These are phyloP conservation scores for Aspergillus awamori DNA, from an alignment of 2,329 filamentous ascomycete species.

Conservation along the genomic window DNA sequence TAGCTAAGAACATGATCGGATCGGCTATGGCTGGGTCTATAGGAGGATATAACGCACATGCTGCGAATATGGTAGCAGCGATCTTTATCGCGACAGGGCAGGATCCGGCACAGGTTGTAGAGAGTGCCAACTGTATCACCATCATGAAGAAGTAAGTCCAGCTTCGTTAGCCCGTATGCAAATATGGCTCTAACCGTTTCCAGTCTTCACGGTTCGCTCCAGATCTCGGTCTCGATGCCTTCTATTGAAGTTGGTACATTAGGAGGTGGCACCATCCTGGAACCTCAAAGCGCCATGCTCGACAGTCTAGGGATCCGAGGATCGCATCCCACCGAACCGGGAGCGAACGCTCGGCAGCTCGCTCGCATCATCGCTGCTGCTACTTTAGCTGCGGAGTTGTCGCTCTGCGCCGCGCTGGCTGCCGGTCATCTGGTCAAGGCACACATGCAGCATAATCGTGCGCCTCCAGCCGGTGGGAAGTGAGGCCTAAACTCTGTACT, in stretches of 20 bases:
- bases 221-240: constrained; percentile 99
- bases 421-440: constrained; percentile 89
- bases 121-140: constrained; percentile 96
- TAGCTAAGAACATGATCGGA: constrained; percentile 92
- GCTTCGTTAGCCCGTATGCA: constrained; percentile 9
- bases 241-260: constrained; percentile 97
- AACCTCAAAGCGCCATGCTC: constrained; percentile 94
- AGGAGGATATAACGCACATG: constrained; percentile 97
- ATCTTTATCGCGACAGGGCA: constrained; percentile 95
- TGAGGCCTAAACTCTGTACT: not conserved
- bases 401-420: constrained; percentile 85
- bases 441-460: constrained; percentile 94
- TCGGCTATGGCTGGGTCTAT: constrained; percentile 96
- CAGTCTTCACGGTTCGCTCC: constrained; percentile 84
- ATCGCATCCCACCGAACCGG: constrained; percentile 86
- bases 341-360: constrained; percentile 86
- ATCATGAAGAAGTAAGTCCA: constrained; percentile 95
- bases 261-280: constrained; percentile 92
- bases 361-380: constrained; percentile 86
- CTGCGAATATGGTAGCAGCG: constrained; percentile 98
- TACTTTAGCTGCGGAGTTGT: constrained; percentile 88
- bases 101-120: constrained; percentile 95
- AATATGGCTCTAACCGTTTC: constrained; percentile 11
- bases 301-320: constrained; percentile 93
- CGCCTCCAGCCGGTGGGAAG: not conserved